These are phyloP conservation scores for Cucumis melo DNA, from an alignment of 306 rosid species.

Conservation along the genomic window DNA sequence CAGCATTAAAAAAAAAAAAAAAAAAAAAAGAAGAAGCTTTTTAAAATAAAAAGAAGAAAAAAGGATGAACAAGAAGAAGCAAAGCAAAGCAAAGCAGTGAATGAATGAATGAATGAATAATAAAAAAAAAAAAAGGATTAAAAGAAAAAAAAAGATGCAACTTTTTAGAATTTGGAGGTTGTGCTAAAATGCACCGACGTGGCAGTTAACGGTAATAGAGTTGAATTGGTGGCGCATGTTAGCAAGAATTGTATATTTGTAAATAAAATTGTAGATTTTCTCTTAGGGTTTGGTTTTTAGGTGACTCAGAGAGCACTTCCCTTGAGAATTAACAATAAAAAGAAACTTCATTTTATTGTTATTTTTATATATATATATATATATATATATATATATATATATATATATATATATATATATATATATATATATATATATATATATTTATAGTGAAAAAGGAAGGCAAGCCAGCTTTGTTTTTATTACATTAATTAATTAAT, in stretches of 20 bases:
- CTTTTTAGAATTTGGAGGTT: slow-evolving; percentile 29
- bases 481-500: background rate
- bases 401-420: too few relatives aligned
- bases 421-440: too few relatives aligned
- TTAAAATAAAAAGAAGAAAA: slow-evolving; percentile 17
- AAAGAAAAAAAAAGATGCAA: background rate
- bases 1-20: background rate
- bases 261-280: background rate
- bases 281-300: slow-evolving; percentile 5
- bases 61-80: slow-evolving; percentile 8
- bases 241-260: slow-evolving; percentile 13
- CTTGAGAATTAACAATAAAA: background rate
- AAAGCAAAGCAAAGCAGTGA: background rate
- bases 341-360: background rate
- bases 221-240: slow-evolving; percentile 16
- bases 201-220: slow-evolving; percentile 29
- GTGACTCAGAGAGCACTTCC: slow-evolving; percentile 13
- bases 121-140: background rate
- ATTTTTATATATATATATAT: too few relatives aligned
- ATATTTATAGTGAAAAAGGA: too few relatives aligned
- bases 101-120: background rate
- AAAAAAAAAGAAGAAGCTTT: background rate
- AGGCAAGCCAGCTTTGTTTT: background rate
- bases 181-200: slow-evolving; percentile 40
- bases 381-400: too few relatives aligned